Evolutionary conservation across 352 stramenopile species (phyloP).

Genomic region (Globisporangium abappressorium): DNA sequence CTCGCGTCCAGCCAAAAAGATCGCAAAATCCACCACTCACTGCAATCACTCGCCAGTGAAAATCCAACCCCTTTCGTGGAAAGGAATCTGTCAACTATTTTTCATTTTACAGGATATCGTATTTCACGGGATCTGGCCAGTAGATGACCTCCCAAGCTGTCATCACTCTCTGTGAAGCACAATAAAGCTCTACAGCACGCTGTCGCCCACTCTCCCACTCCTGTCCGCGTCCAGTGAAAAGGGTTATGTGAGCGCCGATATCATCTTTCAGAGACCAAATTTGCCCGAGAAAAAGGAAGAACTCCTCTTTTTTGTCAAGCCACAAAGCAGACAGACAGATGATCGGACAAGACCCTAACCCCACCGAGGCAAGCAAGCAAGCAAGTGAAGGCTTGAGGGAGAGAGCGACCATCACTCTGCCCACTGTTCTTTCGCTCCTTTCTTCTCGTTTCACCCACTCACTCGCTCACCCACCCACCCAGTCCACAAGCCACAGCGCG

Average conservation of each 20-base stretch:
- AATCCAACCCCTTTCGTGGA: conserved; percentile 1
- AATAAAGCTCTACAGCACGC: background rate
- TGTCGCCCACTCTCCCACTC: background rate
- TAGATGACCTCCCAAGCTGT: background rate
- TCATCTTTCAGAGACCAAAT: background rate
- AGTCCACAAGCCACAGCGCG: background rate
- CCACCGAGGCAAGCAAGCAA: background rate
- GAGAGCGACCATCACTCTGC: conserved; percentile 12
- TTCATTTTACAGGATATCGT: background rate
- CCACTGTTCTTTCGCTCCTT: conserved; percentile 7
- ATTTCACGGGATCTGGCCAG: background rate
- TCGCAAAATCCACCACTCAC: conserved; percentile 6
- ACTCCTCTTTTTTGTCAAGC: conserved; percentile 6
- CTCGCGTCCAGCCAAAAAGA: background rate
- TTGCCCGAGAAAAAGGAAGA: background rate
- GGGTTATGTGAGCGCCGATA: background rate
- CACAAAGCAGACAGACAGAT: background rate
- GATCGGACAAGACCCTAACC: background rate
- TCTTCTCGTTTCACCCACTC: conserved; percentile 7
- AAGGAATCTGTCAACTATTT: conserved; percentile 1
- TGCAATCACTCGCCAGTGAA: background rate
- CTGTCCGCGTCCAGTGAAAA: background rate
- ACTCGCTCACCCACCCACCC: background rate
- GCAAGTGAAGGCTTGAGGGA: background rate
- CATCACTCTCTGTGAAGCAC: background rate